phyloP scores from a whole-genome alignment of 495 filamentous ascomycete genomes.

The Hypoxylon lienhwacheense region DNA sequence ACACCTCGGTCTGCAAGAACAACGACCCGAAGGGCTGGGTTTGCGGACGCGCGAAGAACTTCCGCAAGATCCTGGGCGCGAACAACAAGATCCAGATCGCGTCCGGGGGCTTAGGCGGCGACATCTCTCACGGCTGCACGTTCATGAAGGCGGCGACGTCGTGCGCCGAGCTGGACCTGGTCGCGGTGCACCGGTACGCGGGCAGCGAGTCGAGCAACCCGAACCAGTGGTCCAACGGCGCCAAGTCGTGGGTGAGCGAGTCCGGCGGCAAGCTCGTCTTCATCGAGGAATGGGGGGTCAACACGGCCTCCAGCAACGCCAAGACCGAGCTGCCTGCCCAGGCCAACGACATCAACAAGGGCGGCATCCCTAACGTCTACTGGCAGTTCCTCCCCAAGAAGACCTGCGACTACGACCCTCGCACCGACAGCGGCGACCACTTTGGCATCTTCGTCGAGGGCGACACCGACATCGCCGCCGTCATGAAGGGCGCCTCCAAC shows the following conservation, averaged over 20 bases:
- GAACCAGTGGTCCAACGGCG: slow-evolving; percentile 19
- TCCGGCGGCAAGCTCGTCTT: slow-evolving; percentile 36
- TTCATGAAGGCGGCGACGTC: slow-evolving; percentile 25
- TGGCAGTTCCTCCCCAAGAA: slow-evolving; percentile 32
- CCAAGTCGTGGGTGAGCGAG: slow-evolving; percentile 14
- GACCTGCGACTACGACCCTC: slow-evolving; percentile 29
- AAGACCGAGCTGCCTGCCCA: slow-evolving; percentile 32
- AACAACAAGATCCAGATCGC: slow-evolving; percentile 34
- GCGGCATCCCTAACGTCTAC: slow-evolving; percentile 31
- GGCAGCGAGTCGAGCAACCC: slow-evolving; percentile 21
- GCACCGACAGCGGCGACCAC: slow-evolving; percentile 14
- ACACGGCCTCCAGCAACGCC: slow-evolving; percentile 9
- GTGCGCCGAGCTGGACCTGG: slow-evolving; percentile 33
- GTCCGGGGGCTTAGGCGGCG: slow-evolving; percentile 36
- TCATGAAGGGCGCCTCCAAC: slow-evolving; percentile 25
- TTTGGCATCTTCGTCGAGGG: slow-evolving; percentile 32
- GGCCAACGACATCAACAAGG: slow-evolving; percentile 30
- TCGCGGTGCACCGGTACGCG: slow-evolving; percentile 35
- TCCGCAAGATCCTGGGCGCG: slow-evolving; percentile 23
- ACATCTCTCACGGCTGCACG: slow-evolving; percentile 32
- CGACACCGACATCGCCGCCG: slow-evolving; percentile 19
- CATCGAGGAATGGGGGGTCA: slow-evolving; percentile 39
- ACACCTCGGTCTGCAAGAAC: slow-evolving; percentile 19
- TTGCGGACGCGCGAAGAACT: slow-evolving; percentile 35
- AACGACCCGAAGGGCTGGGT: slow-evolving; percentile 41